These are phyloP conservation scores for Parsonsia alboflavescens DNA, from an alignment of 257 asterid species.

Conservation along the genomic window DNA sequence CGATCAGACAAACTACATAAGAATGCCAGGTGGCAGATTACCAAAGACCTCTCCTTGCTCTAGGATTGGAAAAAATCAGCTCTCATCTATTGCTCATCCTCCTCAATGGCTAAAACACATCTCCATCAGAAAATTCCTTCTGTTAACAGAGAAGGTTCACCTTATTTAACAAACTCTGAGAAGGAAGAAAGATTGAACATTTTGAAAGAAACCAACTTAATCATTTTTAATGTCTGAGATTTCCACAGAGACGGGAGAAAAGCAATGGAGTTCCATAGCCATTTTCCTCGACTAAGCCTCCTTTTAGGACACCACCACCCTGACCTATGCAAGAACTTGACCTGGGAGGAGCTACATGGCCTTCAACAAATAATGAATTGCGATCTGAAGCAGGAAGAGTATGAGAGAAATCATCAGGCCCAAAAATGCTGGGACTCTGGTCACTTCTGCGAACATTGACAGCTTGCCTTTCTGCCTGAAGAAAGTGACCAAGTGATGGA, in stretches of 20 bases:
- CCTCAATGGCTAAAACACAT: no score
- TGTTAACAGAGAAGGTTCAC: background rate
- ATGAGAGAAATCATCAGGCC: slow-evolving; percentile 42
- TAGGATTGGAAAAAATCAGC: background rate
- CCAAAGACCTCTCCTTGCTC: background rate
- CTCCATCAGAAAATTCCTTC: background rate
- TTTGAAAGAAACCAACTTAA: background rate
- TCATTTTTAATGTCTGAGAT: slow-evolving; percentile 30
- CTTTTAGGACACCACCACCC: slow-evolving; percentile 16
- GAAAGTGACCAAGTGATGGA: slow-evolving; percentile 65
- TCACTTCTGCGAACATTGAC: slow-evolving; percentile 27
- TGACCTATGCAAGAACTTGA: slow-evolving; percentile 15
- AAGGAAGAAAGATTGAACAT: background rate
- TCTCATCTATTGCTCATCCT: background rate
- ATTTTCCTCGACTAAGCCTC: slow-evolving; percentile 36
- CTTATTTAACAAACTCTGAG: background rate
- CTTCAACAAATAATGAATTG: slow-evolving; percentile 39
- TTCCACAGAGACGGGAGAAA: slow-evolving; percentile 57
- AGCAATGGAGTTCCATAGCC: slow-evolving; percentile 42
- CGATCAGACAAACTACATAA: background rate
- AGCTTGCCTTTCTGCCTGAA: slow-evolving; percentile 58
- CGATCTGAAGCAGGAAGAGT: slow-evolving; percentile 20
- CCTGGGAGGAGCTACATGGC: slow-evolving; percentile 45
- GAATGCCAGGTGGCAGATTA: background rate
- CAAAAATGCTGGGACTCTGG: slow-evolving; percentile 23